Base-by-base conservation (phyloP, 768 basidiomycete genomes). In the Porphyrellus cyaneotinctus region DNA sequence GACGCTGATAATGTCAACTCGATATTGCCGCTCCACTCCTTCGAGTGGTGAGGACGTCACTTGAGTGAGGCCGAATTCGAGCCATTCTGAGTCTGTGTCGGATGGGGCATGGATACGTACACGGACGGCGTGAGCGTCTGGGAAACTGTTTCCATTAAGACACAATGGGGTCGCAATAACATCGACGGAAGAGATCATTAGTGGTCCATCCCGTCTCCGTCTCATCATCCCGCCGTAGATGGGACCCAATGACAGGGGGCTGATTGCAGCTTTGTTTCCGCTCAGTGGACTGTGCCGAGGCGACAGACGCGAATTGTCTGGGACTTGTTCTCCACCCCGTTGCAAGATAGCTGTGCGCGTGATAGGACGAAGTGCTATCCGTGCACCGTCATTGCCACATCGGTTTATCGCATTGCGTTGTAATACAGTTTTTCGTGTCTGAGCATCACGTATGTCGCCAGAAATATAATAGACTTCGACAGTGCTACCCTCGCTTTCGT, bases 21-120 rank as follows among this genome's bases (percentile, higher is more conserved):
- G 74, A 39, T 80, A 78, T 37, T 72, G 69, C 30, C 57, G 58
- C 32, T 36, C 52, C 42, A 62, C 58, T 32, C 59, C 53, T 43
- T 55, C 54, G 20, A 52, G 48, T 30, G 47, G n/a, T 23, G 56
- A 48, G 23, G 66, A 54, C 45, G 64, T 35, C n/a, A 68, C 68
- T 48, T 78, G 72, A 2, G 82, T 82, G 45, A 91, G 72, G 24
- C 87, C 87, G 60, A 91, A 89, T 64, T 89, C 87, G 18, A 91
- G 72, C 82, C 81, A 87, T 46, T 84, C 85, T n/a, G 80, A 78
- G 50, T 80, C 80, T n/a, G 73, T 62, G 31, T 83, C 76, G 14
- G 74, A 68, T 18, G 85, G 85, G 10, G 80, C 78, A 38, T 80
- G 78, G 23, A 88, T 65, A 48, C 57, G 68, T 18, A 87, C 58